A percentile compares a stretch with the other conserved stretches of the same genome.
Conservation (phyloP, 73 alveolate genomes). For the Urostyla sp. region DNA sequence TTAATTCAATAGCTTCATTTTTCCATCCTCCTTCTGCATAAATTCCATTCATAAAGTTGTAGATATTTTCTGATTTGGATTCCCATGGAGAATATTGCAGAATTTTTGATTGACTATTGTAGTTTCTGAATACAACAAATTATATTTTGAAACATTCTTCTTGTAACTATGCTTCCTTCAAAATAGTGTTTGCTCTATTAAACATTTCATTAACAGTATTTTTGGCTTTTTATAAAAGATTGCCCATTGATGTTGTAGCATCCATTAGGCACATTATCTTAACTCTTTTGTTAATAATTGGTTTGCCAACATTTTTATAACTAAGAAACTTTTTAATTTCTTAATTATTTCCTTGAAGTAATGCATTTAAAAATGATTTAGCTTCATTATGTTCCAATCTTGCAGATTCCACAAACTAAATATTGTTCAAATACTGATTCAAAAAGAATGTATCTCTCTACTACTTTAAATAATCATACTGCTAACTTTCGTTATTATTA, state of each 20-base stretch:
- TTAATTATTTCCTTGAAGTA: too few relatives aligned
- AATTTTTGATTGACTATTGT: background rate
- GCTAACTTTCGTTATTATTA: background rate
- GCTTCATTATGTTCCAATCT: too few relatives aligned
- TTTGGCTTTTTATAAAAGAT: background rate
- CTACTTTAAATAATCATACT: background rate
- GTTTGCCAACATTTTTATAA: too few relatives aligned
- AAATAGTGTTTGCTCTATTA: background rate
- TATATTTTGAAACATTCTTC: background rate
- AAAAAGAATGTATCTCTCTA: too few relatives aligned
- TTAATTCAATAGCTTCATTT: background rate
- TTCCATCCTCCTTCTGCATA: background rate
- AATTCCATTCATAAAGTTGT: background rate
- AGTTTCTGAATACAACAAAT: background rate
- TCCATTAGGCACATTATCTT: slow-evolving; percentile 3
- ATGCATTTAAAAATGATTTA: too few relatives aligned
- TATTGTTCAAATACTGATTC: too few relatives aligned
- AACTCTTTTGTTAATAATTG: too few relatives aligned
- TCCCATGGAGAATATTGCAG: background rate
- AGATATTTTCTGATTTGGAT: background rate
- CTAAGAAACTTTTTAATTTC: too few relatives aligned
- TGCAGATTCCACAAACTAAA: too few relatives aligned
- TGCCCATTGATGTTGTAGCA: background rate
- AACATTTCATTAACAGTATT: background rate
- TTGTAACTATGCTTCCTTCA: background rate